Evolutionary conservation across 225 moss, liverwort and hornwort genomes (phyloP).

Genomic region (Pleurozium schreberi): DNA sequence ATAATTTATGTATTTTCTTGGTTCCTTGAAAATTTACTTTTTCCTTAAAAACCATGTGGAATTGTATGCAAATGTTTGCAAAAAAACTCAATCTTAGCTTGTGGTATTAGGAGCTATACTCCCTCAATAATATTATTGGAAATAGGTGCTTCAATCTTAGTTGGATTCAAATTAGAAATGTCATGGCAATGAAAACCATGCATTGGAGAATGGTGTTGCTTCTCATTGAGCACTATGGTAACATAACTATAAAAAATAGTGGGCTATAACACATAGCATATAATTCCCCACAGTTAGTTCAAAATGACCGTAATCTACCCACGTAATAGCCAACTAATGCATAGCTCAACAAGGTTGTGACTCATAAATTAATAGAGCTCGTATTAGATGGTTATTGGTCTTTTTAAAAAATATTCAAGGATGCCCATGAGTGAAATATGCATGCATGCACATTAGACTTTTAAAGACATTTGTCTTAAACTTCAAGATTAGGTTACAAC

Average conservation of each 20-base stretch:
- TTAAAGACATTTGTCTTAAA: neutral
- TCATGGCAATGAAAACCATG: neutral
- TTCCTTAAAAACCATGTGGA: too few species aligned
- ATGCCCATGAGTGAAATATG: neutral
- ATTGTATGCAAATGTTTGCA: too few species aligned
- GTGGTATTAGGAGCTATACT: too few species aligned
- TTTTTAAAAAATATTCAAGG: neutral
- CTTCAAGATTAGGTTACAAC: neutral
- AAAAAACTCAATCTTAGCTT: too few species aligned
- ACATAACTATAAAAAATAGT: neutral
- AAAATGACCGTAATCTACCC: too few species aligned
- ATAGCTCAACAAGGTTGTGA: rapidly evolving
- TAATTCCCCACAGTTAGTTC: too few species aligned
- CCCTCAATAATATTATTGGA: too few species aligned
- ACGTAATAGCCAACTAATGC: too few species aligned
- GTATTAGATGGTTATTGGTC: neutral
- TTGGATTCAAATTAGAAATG: neutral
- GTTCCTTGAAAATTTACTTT: too few species aligned
- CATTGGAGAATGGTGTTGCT: neutral
- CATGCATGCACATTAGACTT: neutral
- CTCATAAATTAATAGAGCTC: neutral
- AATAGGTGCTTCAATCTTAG: too few species aligned
- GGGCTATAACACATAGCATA: too few species aligned
- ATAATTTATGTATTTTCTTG: too few species aligned
- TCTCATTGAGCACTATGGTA: rapidly evolving